Percentiles rank a stretch among this genome's conserved stretches.
Conservation (phyloP, 495 filamentous ascomycete species). For the Hypoxylon rickii region DNA sequence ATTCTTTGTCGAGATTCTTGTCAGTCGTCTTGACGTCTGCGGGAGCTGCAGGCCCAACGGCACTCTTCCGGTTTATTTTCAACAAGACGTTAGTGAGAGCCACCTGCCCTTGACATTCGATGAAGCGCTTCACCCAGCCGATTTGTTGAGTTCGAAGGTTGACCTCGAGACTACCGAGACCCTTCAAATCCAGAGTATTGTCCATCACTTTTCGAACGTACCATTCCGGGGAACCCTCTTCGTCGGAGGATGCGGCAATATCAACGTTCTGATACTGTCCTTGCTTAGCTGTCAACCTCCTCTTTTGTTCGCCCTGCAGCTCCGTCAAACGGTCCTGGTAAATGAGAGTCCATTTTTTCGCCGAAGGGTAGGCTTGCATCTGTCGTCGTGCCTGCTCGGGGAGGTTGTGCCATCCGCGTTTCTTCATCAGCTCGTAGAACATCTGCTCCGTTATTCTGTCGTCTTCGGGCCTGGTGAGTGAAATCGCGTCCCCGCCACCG, state of each 20-base stretch:
- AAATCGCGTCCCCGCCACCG: slow-evolving; percentile 62
- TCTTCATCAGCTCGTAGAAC: slow-evolving; percentile 93
- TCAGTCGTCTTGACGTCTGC: slow-evolving; percentile 67
- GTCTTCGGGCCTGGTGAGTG: slow-evolving; percentile 72
- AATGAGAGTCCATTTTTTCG: slow-evolving; percentile 97
- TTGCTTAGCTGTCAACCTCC: slow-evolving; percentile 70
- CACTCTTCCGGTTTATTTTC: slow-evolving; percentile 89
- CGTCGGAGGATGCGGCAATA: slow-evolving; percentile 75
- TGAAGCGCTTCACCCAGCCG: slow-evolving; percentile 94
- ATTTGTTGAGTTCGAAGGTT: slow-evolving; percentile 95
- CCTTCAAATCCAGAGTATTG: slow-evolving; percentile 88
- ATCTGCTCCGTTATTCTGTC: slow-evolving; percentile 88
- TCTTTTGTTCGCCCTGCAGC: slow-evolving; percentile 91
- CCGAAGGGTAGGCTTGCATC: slow-evolving; percentile 90
- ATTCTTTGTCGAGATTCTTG: slow-evolving; percentile 90
- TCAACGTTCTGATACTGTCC: slow-evolving; percentile 60
- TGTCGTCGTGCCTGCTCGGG: slow-evolving; percentile 94
- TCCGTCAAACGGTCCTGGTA: slow-evolving; percentile 94
- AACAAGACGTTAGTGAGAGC: slow-evolving; percentile 90
- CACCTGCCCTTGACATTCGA: slow-evolving; percentile 96
- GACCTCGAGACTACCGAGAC: slow-evolving; percentile 88
- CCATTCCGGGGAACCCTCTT: slow-evolving; percentile 97
- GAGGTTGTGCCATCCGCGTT: slow-evolving; percentile 93
- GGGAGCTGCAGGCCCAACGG: slow-evolving; percentile 70
- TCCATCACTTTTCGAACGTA: slow-evolving; percentile 98